phyloP scores from a whole-genome alignment of 2,329 filamentous ascomycete genomes.

The Fusarium albosuccineum region DNA sequence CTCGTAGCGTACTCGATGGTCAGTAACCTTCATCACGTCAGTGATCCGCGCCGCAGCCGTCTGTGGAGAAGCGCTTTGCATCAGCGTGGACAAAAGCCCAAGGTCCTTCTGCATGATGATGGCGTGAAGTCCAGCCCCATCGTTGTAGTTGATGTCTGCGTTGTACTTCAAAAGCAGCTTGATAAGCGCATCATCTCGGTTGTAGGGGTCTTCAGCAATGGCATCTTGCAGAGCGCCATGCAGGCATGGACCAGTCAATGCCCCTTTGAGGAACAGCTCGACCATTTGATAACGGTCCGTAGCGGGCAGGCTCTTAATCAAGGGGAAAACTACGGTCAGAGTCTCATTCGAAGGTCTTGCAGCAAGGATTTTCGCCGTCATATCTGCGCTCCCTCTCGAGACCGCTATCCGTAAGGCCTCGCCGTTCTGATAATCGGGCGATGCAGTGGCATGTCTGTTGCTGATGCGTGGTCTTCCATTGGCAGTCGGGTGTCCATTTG shows the following conservation, averaged over 20 bases:
- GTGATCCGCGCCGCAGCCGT: constrained; percentile 63
- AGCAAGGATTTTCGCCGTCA: constrained; percentile 61
- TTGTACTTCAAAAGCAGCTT: constrained; percentile 64
- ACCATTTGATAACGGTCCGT: constrained; percentile 62
- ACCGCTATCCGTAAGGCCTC: constrained; percentile 65
- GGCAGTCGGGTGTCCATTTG: constrained; percentile 33
- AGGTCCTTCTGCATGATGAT: constrained; percentile 64
- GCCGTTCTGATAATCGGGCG: constrained; percentile 65
- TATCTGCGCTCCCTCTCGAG: constrained; percentile 57
- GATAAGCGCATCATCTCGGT: constrained; percentile 65
- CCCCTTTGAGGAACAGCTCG: constrained; percentile 63
- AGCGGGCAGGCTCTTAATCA: constrained; percentile 58
- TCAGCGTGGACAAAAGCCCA: constrained; percentile 58
- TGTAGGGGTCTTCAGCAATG: constrained; percentile 61
- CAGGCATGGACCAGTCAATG: constrained; percentile 61
- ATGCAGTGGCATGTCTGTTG: constrained; percentile 63
- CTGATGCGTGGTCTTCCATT: constrained; percentile 47
- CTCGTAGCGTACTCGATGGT: constrained; percentile 58
- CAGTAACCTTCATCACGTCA: constrained; percentile 60
- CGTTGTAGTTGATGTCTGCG: constrained; percentile 67
- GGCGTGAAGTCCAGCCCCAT: constrained; percentile 62
- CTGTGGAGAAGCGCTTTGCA: constrained; percentile 61
- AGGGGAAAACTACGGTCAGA: constrained; percentile 62
- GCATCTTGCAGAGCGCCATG: constrained; percentile 65
- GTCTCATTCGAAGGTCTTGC: constrained; percentile 62